Percentiles rank a stretch among this genome's conserved stretches.
Evolutionary conservation across 208 protist genomes (phyloP).

Genomic region (Naegleria lovaniensis): DNA sequence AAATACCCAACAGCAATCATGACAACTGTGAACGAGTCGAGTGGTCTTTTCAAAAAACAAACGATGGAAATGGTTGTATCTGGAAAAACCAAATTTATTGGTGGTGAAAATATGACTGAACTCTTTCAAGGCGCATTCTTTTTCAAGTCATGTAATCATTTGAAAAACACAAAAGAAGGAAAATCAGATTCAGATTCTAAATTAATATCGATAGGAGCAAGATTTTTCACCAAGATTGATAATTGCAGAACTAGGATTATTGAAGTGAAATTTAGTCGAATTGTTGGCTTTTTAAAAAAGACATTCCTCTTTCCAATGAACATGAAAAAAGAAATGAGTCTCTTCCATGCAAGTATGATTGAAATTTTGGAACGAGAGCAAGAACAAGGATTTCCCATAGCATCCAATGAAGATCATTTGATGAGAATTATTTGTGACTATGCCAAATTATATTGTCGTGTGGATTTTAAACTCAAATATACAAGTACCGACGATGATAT

Average conservation of each 20-base stretch:
- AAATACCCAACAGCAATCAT: background rate
- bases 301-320: background rate
- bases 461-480: background rate
- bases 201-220: background rate
- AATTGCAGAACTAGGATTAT: background rate
- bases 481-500: background rate
- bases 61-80: background rate
- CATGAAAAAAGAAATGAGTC: background rate
- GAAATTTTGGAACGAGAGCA: background rate
- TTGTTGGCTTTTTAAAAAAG: background rate
- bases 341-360: background rate
- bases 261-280: background rate
- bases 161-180: background rate
- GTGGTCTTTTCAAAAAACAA: background rate
- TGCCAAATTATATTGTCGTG: background rate
- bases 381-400: background rate
- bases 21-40: background rate
- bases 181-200: background rate
- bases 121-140: background rate
- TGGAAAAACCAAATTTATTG: background rate
- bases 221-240: background rate
- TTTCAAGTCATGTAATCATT: background rate
- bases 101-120: background rate
- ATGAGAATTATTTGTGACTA: background rate
- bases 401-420: background rate